Conservation (phyloP, 805 yeast genomes). For the Ogataea degrootiae region DNA sequence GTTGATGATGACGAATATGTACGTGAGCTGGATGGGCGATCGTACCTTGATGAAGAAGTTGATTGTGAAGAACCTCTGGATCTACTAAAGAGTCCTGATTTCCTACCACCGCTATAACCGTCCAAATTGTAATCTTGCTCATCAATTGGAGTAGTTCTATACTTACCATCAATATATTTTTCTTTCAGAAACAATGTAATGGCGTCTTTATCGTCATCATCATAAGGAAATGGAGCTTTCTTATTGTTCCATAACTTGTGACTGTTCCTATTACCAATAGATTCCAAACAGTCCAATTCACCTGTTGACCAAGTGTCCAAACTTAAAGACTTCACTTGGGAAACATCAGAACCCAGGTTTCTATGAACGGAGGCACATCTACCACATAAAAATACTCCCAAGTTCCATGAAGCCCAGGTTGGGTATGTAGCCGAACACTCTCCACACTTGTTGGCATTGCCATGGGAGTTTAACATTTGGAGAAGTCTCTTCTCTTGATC, state of each 20-base stretch:
- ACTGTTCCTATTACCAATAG: slow-evolving; percentile 61
- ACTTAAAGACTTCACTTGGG: slow-evolving; percentile 67
- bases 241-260: slow-evolving; percentile 63
- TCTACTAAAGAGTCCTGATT: slow-evolving; percentile 5
- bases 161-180: slow-evolving; percentile 64
- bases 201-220: slow-evolving; percentile 60
- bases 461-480: slow-evolving; percentile 52
- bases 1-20: slow-evolving; percentile 1
- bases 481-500: slow-evolving; percentile 38
- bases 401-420: slow-evolving; percentile 42
- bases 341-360: slow-evolving; percentile 54
- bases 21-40: not conserved
- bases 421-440: slow-evolving; percentile 71
- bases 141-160: slow-evolving; percentile 37
- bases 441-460: slow-evolving; percentile 68
- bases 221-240: slow-evolving; percentile 65
- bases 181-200: slow-evolving; percentile 59
- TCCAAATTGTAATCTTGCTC: slow-evolving; percentile 33
- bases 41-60: too few relatives aligned
- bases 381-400: slow-evolving; percentile 78
- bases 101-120: not conserved
- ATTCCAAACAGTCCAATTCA: slow-evolving; percentile 43
- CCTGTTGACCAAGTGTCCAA: slow-evolving; percentile 62
- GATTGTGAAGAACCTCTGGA: not conserved
- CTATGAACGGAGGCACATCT: slow-evolving; percentile 80